phyloP scores from a whole-genome alignment of 1,284 basidiomycete genomes.

The Porogramme epimiltina region DNA sequence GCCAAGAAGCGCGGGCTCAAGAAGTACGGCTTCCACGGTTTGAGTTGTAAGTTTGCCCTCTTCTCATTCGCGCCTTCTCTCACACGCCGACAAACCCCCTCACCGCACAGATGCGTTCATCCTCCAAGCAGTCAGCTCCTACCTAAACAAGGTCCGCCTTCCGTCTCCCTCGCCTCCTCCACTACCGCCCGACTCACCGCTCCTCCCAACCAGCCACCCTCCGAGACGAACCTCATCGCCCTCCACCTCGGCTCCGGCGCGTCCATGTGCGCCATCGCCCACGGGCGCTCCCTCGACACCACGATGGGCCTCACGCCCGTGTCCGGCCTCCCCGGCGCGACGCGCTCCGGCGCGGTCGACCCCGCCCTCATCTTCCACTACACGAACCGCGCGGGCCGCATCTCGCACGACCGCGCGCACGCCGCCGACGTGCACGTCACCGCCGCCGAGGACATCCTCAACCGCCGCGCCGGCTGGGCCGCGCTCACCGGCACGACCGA shows the following conservation, averaged over 20 bases:
- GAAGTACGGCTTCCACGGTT: constrained; percentile 90
- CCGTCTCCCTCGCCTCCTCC: background rate
- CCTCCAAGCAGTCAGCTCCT: constrained; percentile 55
- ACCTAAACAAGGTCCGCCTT: constrained; percentile 53
- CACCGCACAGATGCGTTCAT: constrained; percentile 60
- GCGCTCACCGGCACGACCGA: constrained; percentile 78
- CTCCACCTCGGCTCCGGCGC: constrained; percentile 88
- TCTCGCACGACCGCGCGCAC: constrained; percentile 51
- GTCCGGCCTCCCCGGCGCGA: constrained; percentile 84
- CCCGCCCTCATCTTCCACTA: constrained; percentile 88
- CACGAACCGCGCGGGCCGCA: constrained; percentile 59
- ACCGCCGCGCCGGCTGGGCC: constrained; percentile 73
- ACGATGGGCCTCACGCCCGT: constrained; percentile 83
- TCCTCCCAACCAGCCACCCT: constrained; percentile 34
- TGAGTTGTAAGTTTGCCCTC: constrained; percentile 53
- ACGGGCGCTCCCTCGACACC: constrained; percentile 78
- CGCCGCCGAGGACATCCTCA: constrained; percentile 79
- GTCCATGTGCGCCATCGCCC: constrained; percentile 72
- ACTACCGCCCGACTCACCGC: background rate
- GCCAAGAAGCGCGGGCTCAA: constrained; percentile 67
- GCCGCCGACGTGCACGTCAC: constrained; percentile 67
- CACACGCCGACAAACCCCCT: constrained; percentile 21
- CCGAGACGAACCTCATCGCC: constrained; percentile 66
- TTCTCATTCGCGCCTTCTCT: constrained; percentile 27
- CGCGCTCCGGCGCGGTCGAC: constrained; percentile 80